These are phyloP conservation scores for Phytophthora europaea DNA, from an alignment of 352 stramenopile genomes.

Conservation along the genomic window DNA sequence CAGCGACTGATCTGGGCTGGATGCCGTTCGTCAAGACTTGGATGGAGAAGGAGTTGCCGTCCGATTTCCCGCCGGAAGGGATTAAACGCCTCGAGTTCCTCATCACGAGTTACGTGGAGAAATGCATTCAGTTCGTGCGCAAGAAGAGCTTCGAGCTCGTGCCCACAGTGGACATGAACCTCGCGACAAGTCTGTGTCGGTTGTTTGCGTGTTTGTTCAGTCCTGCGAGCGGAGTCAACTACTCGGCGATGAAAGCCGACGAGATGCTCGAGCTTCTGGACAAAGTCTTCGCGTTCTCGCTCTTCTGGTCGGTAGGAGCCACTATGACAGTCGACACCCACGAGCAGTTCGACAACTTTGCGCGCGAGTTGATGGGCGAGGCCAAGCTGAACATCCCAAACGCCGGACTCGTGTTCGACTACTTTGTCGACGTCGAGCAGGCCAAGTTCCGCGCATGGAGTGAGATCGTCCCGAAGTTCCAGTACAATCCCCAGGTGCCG, in stretches of 20 bases:
- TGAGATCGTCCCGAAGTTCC: slow-evolving; percentile 76
- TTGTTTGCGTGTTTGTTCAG: slow-evolving; percentile 89
- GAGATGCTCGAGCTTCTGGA: slow-evolving; percentile 66
- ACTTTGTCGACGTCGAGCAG: slow-evolving; percentile 80
- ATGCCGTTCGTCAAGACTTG: slow-evolving; percentile 93
- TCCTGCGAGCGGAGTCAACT: slow-evolving; percentile 40
- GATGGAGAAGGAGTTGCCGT: slow-evolving; percentile 74
- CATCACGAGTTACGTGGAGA: slow-evolving; percentile 72
- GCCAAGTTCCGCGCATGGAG: slow-evolving; percentile 60
- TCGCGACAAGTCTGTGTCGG: slow-evolving; percentile 89
- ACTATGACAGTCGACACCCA: slow-evolving; percentile 86
- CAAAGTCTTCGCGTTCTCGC: slow-evolving; percentile 90
- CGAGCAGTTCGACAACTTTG: slow-evolving; percentile 83
- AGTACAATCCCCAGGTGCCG: slow-evolving; percentile 63
- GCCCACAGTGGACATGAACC: slow-evolving; percentile 91
- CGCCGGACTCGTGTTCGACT: slow-evolving; percentile 85
- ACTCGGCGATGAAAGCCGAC: slow-evolving; percentile 40
- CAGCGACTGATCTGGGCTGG: slow-evolving; percentile 90
- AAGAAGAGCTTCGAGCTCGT: slow-evolving; percentile 87
- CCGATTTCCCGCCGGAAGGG: slow-evolving; percentile 48
- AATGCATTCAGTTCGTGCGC: slow-evolving; percentile 82
- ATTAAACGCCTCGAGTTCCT: slow-evolving; percentile 55
- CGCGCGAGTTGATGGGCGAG: slow-evolving; percentile 66
- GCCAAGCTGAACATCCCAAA: slow-evolving; percentile 68
- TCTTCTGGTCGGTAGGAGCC: slow-evolving; percentile 93